These are phyloP conservation scores for Brassica nigra DNA, from an alignment of 345 rosid genomes.

Conservation along the genomic window DNA sequence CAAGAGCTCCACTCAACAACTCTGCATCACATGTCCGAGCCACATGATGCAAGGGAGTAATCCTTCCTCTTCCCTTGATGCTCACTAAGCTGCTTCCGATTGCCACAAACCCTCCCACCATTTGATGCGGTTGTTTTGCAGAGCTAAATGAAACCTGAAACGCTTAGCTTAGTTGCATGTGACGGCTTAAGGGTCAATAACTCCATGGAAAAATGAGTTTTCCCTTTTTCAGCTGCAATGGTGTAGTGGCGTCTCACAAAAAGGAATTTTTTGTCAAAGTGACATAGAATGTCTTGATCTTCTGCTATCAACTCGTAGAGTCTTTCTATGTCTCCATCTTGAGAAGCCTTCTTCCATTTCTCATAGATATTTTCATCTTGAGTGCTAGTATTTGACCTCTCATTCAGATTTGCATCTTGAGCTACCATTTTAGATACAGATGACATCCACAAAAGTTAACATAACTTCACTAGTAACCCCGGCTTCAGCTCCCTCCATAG, in stretches of 20 bases:
- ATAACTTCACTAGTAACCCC: neutral
- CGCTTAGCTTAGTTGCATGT: neutral
- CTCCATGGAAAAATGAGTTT: conserved; percentile 9
- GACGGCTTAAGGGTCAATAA: neutral
- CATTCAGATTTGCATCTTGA: neutral
- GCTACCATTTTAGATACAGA: neutral
- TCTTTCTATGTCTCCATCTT: neutral
- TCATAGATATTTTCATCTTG: neutral
- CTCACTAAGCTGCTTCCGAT: conserved; percentile 26
- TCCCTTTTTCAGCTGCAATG: neutral
- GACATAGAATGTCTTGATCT: neutral
- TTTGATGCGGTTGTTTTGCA: conserved; percentile 2
- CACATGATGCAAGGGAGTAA: conserved; percentile 42
- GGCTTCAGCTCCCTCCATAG: neutral
- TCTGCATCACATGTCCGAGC: conserved; percentile 15
- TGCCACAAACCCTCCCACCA: conserved; percentile 26
- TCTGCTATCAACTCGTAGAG: conserved; percentile 1
- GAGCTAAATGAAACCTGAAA: conserved; percentile 36
- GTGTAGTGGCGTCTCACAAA: conserved; percentile 4
- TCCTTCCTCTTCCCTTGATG: conserved; percentile 34
- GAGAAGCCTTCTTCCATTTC: conserved; percentile 1
- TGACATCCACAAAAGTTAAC: neutral
- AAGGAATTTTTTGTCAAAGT: neutral
- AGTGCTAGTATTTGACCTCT: neutral
- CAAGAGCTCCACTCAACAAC: conserved; percentile 13